These are phyloP conservation scores for Clonostachys sp. DNA, from an alignment of 2,329 filamentous ascomycete genomes.

Conservation along the genomic window DNA sequence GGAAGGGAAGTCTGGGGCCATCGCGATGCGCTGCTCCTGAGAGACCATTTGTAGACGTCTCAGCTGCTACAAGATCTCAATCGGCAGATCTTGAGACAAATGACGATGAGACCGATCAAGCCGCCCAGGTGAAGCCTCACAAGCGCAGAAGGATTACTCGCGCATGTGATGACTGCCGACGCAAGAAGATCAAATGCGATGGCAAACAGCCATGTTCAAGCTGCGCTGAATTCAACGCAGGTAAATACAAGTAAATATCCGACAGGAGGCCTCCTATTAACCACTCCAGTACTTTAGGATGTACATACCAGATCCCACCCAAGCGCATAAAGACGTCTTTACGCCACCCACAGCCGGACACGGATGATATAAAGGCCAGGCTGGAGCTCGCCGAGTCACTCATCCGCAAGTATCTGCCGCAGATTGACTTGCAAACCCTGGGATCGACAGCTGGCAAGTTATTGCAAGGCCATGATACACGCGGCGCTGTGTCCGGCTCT, in stretches of 20 bases:
- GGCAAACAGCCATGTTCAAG: constrained; percentile 89
- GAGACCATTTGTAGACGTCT: too few species aligned
- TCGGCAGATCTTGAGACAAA: too few species aligned
- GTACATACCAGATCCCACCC: constrained; percentile 92
- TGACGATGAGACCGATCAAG: too few species aligned
- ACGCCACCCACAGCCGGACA: constrained; percentile 86
- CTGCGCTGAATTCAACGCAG: constrained; percentile 97
- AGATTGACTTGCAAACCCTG: constrained; percentile 77
- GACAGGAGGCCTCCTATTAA: not conserved
- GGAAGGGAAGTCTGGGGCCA: too few species aligned
- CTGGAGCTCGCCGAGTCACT: constrained; percentile 79
- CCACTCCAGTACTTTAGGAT: constrained; percentile 52
- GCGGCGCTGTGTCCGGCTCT: constrained; percentile 34
- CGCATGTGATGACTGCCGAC: constrained; percentile 76
- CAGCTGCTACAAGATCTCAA: too few species aligned
- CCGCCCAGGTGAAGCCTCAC: constrained; percentile 29
- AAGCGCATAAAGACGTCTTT: constrained; percentile 55
- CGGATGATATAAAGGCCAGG: constrained; percentile 80
- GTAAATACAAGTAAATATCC: constrained; percentile 42
- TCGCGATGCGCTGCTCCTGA: too few species aligned
- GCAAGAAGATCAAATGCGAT: constrained; percentile 86
- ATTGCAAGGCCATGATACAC: constrained; percentile 49
- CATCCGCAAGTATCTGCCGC: constrained; percentile 74
- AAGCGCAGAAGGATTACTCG: constrained; percentile 75
- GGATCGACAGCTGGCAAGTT: constrained; percentile 73